Base-by-base conservation (phyloP, 441 rosid species). In the Dalechampia spathulata region DNA sequence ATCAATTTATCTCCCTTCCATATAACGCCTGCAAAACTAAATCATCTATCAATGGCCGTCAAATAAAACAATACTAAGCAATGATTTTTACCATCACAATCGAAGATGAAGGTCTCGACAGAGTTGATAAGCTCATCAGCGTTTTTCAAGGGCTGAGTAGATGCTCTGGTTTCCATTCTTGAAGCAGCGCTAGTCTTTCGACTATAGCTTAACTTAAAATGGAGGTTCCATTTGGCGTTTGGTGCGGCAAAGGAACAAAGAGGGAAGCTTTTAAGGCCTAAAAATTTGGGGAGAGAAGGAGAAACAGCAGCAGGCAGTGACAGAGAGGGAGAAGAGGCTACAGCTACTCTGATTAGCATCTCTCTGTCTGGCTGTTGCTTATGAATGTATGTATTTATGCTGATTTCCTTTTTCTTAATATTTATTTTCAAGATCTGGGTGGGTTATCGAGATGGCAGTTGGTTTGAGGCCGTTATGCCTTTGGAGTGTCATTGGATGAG, bases 1-100 rank as follows among this genome's bases (percentile, higher is more conserved):
- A 91, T 88, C 72, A 91, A 87, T 67, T 78, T 80, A 55, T 88
- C 95, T 27, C 96, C 98, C 64, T 80, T 91, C 96, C 98, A 91
- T 42, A 91, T 84, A 26, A 91, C 98, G 55, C 96, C 97, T 89
- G 75, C 60, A 62, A 70, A 70, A 61, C 62, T 44, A 16, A 22
- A 6, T 27, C 20, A 27, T 38, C 28, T 4, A 22, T 39, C 51
- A 22, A 21, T 16, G 49, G 55, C 52, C 32, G 20, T 40, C 19
- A 39, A 11, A 16, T 17, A 7, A 40, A 13, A 58, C 16, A n/a
- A 9, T 28, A 15, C 2, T 20, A 30, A 30, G 34, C 5, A 30
- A 4, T 30, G 5, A 30, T 3, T 10, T 41, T 52, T 41, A 88
- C 99, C 99, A 57, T 89, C 99, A 68, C 97, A 92, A 58, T 92